These are phyloP conservation scores for Aspergillus eucalypticola DNA, from an alignment of 2,329 filamentous ascomycete species.

Conservation along the genomic window DNA sequence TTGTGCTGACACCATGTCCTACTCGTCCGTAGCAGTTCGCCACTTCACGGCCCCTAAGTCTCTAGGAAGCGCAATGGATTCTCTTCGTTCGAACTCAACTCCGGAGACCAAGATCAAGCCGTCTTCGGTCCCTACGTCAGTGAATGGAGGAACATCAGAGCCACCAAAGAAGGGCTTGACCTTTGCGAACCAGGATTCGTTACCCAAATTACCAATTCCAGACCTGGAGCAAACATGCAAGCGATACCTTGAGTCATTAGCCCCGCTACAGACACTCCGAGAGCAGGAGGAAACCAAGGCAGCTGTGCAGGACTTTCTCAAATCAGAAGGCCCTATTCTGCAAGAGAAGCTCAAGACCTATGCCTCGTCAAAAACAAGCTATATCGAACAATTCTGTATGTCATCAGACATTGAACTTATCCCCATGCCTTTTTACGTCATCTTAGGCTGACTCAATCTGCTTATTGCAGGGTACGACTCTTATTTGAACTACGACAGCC, in stretches of 20 bases:
- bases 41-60: slow-evolving; percentile 72
- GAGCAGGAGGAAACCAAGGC: slow-evolving; percentile 81
- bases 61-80: slow-evolving; percentile 67
- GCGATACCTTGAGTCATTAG: slow-evolving; percentile 76
- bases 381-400: slow-evolving; percentile 98
- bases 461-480: slow-evolving; percentile 82
- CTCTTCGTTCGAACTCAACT: slow-evolving; percentile 30
- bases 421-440: not conserved
- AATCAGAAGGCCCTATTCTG: slow-evolving; percentile 75
- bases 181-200: slow-evolving; percentile 81
- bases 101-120: slow-evolving; percentile 26
- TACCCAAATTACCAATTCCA: slow-evolving; percentile 91
- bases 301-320: slow-evolving; percentile 81
- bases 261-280: slow-evolving; percentile 74
- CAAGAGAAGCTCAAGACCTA: slow-evolving; percentile 91
- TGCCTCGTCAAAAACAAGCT: slow-evolving; percentile 86
- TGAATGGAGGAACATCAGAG: slow-evolving; percentile 17
- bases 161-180: slow-evolving; percentile 71
- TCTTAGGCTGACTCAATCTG: slow-evolving; percentile 9
- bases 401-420: slow-evolving; percentile 20
- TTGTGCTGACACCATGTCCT: slow-evolving; percentile 58
- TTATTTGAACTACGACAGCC: slow-evolving; percentile 96
- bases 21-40: slow-evolving; percentile 64
- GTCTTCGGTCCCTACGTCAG: slow-evolving; percentile 8
- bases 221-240: slow-evolving; percentile 76